Conservation (phyloP, 2,329 filamentous ascomycete species). For the Emericellopsis atlantica region DNA sequence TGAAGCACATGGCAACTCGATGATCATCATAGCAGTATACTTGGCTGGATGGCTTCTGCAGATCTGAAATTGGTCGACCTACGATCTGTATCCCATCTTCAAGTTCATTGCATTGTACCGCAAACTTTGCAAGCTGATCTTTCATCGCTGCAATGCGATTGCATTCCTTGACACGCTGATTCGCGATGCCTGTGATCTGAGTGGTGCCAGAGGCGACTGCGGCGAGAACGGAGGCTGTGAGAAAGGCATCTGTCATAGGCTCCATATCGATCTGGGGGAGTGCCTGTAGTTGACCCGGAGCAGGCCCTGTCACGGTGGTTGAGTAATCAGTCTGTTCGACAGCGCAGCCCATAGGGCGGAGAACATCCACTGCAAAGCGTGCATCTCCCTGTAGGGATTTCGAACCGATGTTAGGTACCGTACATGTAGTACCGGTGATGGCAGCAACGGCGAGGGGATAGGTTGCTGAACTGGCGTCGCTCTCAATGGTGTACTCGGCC, state of each 20-base stretch:
- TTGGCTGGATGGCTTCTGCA: slow-evolving; percentile 46
- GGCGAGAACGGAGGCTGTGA: slow-evolving; percentile 86
- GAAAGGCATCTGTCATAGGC: slow-evolving; percentile 96
- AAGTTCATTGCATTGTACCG: slow-evolving; percentile 72
- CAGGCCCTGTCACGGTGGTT: slow-evolving; percentile 88
- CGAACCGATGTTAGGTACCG: slow-evolving; percentile 90
- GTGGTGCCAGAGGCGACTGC: slow-evolving; percentile 79
- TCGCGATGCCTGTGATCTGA: slow-evolving; percentile 85
- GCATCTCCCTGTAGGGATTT: slow-evolving; percentile 89
- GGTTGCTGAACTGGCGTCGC: slow-evolving; percentile 93
- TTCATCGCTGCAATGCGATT: slow-evolving; percentile 95
- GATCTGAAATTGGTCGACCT: slow-evolving; percentile 32
- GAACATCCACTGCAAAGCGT: slow-evolving; percentile 79
- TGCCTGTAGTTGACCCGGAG: slow-evolving; percentile 57
- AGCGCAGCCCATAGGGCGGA: slow-evolving; percentile 84
- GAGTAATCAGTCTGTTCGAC: slow-evolving; percentile 76
- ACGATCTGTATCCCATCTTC: slow-evolving; percentile 82
- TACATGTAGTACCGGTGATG: slow-evolving; percentile 91
- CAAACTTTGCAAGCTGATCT: slow-evolving; percentile 87
- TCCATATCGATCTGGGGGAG: slow-evolving; percentile 91
- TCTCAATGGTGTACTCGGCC: slow-evolving; percentile 79
- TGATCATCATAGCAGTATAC: slow-evolving; percentile 96
- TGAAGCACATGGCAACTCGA: slow-evolving; percentile 96
- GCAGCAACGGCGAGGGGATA: slow-evolving; percentile 91
- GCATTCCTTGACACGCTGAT: slow-evolving; percentile 96